Conservation (phyloP, 108 stramenopile species). For the Cyclostephanos invisitatus region DNA sequence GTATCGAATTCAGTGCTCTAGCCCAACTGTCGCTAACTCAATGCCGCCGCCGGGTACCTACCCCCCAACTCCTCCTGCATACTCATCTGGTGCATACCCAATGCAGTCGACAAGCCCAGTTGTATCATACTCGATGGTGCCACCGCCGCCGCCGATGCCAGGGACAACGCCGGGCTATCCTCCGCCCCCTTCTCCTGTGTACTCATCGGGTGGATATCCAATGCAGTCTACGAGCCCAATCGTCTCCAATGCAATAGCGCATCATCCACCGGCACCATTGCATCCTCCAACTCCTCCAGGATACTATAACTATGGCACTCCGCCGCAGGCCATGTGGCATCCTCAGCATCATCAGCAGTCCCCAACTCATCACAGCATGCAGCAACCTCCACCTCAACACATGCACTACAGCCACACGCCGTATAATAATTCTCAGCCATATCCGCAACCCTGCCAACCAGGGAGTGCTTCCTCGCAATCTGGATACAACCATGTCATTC, state of each 20-base stretch:
- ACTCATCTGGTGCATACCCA: slow-evolving; percentile 1
- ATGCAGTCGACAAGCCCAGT: slow-evolving; percentile 10
- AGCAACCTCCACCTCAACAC: slow-evolving; percentile 7
- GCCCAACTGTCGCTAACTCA: slow-evolving; percentile 4
- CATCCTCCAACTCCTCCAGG: slow-evolving; percentile 17
- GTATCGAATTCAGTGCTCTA: slow-evolving; percentile 10
- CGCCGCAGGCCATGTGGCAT: slow-evolving; percentile 18
- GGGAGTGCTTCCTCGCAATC: neutral
- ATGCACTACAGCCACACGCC: slow-evolving; percentile 9
- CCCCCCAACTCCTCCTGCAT: neutral
- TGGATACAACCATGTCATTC: neutral
- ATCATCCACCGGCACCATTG: neutral
- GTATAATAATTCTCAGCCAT: slow-evolving; percentile 6
- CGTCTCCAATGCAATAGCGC: slow-evolving; percentile 1
- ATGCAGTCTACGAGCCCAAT: slow-evolving; percentile 9
- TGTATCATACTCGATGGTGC: neutral
- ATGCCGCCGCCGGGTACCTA: neutral
- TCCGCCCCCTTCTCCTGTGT: slow-evolving; percentile 5
- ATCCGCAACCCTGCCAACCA: neutral
- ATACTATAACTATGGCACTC: slow-evolving; percentile 14
- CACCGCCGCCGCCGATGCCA: neutral
- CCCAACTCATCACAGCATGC: slow-evolving; percentile 2
- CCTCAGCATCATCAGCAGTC: slow-evolving; percentile 8
- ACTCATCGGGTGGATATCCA: slow-evolving; percentile 16
- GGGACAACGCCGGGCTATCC: slow-evolving; percentile 3